Conservation (phyloP, 2,329 filamentous ascomycete species). For the Gaeumannomyces tritici region DNA sequence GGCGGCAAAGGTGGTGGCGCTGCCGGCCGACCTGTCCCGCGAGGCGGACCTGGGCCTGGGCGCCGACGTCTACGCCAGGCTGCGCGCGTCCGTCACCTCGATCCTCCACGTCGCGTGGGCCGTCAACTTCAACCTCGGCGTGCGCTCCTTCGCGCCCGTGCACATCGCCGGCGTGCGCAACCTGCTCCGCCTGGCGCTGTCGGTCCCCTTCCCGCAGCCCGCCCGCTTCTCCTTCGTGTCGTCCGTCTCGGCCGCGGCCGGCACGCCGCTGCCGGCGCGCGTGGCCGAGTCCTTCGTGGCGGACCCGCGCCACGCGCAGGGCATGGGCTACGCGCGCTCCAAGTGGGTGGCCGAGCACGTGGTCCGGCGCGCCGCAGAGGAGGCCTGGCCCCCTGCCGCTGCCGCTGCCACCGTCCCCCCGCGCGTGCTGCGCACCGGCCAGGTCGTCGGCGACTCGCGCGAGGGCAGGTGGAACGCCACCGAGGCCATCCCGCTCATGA, state of each 20-base stretch:
- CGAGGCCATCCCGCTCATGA: slow-evolving; percentile 42
- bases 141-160: slow-evolving; percentile 34
- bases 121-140: slow-evolving; percentile 43
- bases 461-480: slow-evolving; percentile 40
- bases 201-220: slow-evolving; percentile 19
- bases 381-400: slow-evolving; percentile 8
- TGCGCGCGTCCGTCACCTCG: slow-evolving; percentile 16
- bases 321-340: slow-evolving; percentile 40
- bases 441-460: slow-evolving; percentile 36
- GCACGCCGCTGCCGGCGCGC: slow-evolving; percentile 23
- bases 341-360: slow-evolving; percentile 40
- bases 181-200: slow-evolving; percentile 29
- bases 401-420: slow-evolving; percentile 6
- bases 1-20: slow-evolving; percentile 22
- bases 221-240: slow-evolving; percentile 34
- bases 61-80: slow-evolving; percentile 14
- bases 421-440: slow-evolving; percentile 35
- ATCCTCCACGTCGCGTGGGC: slow-evolving; percentile 43
- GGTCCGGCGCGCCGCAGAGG: slow-evolving; percentile 16
- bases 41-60: slow-evolving; percentile 6
- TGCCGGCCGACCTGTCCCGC: slow-evolving; percentile 28
- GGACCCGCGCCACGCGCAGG: slow-evolving; percentile 28
- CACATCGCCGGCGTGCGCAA: slow-evolving; percentile 35
- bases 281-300: slow-evolving; percentile 25
- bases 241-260: slow-evolving; percentile 30